Base-by-base conservation (phyloP, 225 moss, liverwort and hornwort species). In the Sphagnum tenellum region DNA sequence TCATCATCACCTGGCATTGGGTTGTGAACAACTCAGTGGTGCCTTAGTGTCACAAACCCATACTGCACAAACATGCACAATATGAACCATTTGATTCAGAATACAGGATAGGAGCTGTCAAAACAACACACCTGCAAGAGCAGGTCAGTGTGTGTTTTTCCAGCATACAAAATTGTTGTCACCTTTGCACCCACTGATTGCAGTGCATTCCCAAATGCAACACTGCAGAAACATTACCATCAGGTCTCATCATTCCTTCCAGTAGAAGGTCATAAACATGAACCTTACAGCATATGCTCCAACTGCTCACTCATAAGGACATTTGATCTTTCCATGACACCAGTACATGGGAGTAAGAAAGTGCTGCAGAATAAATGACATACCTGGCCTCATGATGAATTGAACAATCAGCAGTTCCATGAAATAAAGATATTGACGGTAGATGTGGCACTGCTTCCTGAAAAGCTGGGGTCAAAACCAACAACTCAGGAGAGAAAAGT, bases 61-160 rank as follows among this genome's bases (percentile, higher is more conserved):
- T 29, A 29, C 29, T 29, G 29, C 29, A 29, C 29, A 29, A 29
- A 29, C 29, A 29, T 29, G 29, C 0, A 29, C 29, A 29, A 29
- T 29, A 29, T 29, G 29, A 29, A 29, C 29, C 29, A 29, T 29
- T 29, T 29, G 29, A 29, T 29, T 29, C 29, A 29, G 29, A 29
- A 29, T 29, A 29, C 29, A 29, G 29, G 29, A 55, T 11, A 68
- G 29, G 29, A 29, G 29, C 29, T 29, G 29, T 29, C 29, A 29
- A 29, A 29, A 4, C 49, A 2, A n/a, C 64, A 67, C 63, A 89
- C 92, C 85, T 92, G 89, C 63, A 94, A 69, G 55, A 94, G 76
- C 62, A 94, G 76, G 67, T 94, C 94, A 57, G 94, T 94, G 73
- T 94, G 90, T 3, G 90, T 90, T 68, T 94, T 90, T 60, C 71